Conservation (phyloP, 1,284 basidiomycete species). For the Ganoderma resinaceum region DNA sequence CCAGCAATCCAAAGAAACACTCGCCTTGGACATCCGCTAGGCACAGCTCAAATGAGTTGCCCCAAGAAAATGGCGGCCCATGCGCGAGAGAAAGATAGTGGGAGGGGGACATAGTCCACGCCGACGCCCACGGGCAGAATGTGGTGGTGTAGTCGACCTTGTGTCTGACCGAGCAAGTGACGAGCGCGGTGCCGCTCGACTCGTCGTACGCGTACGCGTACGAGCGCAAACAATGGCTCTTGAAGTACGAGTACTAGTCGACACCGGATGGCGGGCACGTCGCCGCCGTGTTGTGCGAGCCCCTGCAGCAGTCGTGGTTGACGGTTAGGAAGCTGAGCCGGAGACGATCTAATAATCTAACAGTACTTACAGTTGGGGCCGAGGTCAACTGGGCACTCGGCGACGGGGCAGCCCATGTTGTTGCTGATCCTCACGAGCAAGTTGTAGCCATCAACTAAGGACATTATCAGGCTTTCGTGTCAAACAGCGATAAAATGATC, state of each 20-base stretch:
- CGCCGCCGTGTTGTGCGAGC: constrained; percentile 46
- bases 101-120: too few relatives aligned
- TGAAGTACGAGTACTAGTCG: constrained; percentile 54
- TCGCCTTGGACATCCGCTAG: neutral
- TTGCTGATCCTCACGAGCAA: constrained; percentile 49
- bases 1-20: neutral
- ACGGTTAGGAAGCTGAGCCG: neutral
- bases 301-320: constrained; percentile 54
- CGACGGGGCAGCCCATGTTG: constrained; percentile 48
- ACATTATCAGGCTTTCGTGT: constrained; percentile 9
- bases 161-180: constrained; percentile 46
- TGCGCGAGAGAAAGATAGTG: too few relatives aligned
- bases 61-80: too few relatives aligned
- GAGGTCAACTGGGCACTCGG: constrained; percentile 52
- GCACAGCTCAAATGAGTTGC: neutral
- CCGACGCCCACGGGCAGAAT: constrained; percentile 49
- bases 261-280: constrained; percentile 53
- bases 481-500: neutral
- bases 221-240: constrained; percentile 52
- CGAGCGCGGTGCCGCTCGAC: constrained; percentile 51
- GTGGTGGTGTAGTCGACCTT: constrained; percentile 55
- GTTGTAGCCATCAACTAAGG: constrained; percentile 49
- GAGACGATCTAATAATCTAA: neutral
- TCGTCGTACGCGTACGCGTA: constrained; percentile 62
- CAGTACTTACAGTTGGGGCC: constrained; percentile 42